Evolutionary conservation across 2,329 filamentous ascomycete genomes (phyloP), one percentile per base, ranked within the genome.

Genomic region (Aureobasidium melanogenum): DNA sequence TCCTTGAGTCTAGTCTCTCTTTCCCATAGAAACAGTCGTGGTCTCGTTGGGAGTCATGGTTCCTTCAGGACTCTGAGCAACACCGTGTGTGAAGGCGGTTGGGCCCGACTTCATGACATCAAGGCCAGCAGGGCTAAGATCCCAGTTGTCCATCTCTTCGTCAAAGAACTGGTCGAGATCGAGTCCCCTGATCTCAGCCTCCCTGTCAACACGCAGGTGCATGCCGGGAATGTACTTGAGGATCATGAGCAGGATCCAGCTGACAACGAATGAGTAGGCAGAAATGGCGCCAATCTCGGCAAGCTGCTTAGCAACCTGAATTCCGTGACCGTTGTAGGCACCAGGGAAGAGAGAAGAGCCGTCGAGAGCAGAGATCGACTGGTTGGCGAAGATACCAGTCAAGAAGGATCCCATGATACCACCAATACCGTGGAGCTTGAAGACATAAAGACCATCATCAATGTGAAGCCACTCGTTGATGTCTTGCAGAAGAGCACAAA

Each of bases 361-460:
- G 60, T 84, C 82, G 43, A 84, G 75, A 17, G 73, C 70, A 12
- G 75, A 76, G 60, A 80, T 74, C 58, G 73, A 70, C 67, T 77
- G 73, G 34, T 75, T 75, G 38, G 81, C 82, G 64, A 85, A 84
- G 66, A 84, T 77, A 7, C 81, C 82, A 2, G 82, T 84, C 50
- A 84, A 68, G 70, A 84, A 82, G 30, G 80, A 79, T 9, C 82
- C 82, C 41, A 80, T 73, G 73, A 83, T 82, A 24, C 82, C 82
- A 43, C 82, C 82, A 26, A 83, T 75, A 17, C 79, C 81, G 68
- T 84, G 82, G 14, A 83, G 76, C 67, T 82, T 83, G 75, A 84
- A 84, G 44, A 84, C 80, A 63, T 84, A 80, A 68, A 84, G 79
- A 12, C 81, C 80, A 64, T 84, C 82, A 65, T 84, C 82, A 62